A percentile compares a stretch with the other conserved stretches of the same genome.
phyloP scores from a whole-genome alignment of 2,329 filamentous ascomycete genomes.

The Calonectria fujianensis region DNA sequence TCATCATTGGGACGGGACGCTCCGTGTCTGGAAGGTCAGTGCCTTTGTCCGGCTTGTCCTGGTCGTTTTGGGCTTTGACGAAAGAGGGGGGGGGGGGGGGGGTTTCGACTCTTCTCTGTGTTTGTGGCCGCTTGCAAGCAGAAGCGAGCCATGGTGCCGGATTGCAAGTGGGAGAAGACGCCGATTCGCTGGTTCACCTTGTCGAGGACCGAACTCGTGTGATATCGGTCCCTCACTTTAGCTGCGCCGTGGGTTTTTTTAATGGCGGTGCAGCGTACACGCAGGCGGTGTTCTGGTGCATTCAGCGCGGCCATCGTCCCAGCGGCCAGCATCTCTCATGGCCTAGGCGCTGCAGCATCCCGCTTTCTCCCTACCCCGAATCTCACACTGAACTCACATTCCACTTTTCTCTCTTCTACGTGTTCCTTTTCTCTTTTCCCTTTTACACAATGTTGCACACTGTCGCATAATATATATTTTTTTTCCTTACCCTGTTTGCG shows the following conservation, averaged over 20 bases:
- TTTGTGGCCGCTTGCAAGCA: slow-evolving; percentile 20
- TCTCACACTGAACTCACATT: slow-evolving; percentile 39
- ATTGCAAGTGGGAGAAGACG: slow-evolving; percentile 7
- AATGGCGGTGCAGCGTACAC: slow-evolving; percentile 23
- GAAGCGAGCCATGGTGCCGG: slow-evolving; percentile 13
- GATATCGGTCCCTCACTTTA: slow-evolving; percentile 16
- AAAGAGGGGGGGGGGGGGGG: not conserved
- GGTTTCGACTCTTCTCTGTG: not conserved
- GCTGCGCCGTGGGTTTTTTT: slow-evolving; percentile 10
- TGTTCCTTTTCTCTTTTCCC: slow-evolving; percentile 22
- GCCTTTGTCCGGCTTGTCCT: slow-evolving; percentile 30
- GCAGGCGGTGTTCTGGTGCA: slow-evolving; percentile 21
- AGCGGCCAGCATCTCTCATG: slow-evolving; percentile 20
- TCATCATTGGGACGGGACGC: slow-evolving; percentile 37
- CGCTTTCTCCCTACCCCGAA: slow-evolving; percentile 29
- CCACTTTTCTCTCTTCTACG: slow-evolving; percentile 35
- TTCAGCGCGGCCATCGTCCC: slow-evolving; percentile 26
- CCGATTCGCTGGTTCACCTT: slow-evolving; percentile 32
- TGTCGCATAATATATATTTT: slow-evolving; percentile 13
- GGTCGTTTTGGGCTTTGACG: slow-evolving; percentile 16
- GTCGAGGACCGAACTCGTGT: slow-evolving; percentile 24
- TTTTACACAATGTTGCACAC: slow-evolving; percentile 9
- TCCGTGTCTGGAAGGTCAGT: slow-evolving; percentile 31
- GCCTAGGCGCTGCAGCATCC: slow-evolving; percentile 5
- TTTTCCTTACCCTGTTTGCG: slow-evolving; percentile 26